Conservation (phyloP, 2,329 filamentous ascomycete genomes). For the Thermoascus crustaceus region DNA sequence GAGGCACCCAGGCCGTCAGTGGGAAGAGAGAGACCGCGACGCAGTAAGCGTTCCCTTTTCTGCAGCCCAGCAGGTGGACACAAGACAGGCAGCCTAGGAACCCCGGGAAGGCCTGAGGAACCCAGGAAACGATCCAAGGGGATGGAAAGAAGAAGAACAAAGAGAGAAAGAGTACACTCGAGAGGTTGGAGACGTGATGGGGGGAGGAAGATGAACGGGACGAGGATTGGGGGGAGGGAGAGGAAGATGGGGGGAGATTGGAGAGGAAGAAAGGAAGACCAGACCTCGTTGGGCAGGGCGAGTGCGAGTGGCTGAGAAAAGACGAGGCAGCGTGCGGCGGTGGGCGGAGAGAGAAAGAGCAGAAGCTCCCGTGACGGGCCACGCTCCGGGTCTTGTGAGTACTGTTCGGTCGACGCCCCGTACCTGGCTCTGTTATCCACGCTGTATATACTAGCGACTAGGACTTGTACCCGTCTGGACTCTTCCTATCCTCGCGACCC, state of each 20-base stretch:
- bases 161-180: neutral
- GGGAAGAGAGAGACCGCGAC: constrained; percentile 1
- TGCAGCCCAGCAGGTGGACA: constrained; percentile 1
- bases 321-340: neutral
- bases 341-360: neutral
- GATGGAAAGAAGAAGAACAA: too few species aligned
- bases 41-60: neutral
- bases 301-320: constrained; percentile 1
- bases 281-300: neutral
- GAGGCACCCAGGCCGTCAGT: neutral
- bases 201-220: neutral
- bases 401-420: too few species aligned
- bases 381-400: too few species aligned
- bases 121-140: too few species aligned
- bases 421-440: too few species aligned
- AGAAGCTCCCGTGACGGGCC: too few species aligned
- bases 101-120: too few species aligned
- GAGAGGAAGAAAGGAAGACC: neutral
- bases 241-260: neutral
- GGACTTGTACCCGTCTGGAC: too few species aligned
- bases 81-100: too few species aligned
- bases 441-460: too few species aligned
- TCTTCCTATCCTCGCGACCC: too few species aligned
- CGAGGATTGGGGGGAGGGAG: neutral
- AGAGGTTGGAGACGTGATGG: neutral